phyloP scores from a whole-genome alignment of 768 basidiomycete species.

The Leucosporidium scottii region DNA sequence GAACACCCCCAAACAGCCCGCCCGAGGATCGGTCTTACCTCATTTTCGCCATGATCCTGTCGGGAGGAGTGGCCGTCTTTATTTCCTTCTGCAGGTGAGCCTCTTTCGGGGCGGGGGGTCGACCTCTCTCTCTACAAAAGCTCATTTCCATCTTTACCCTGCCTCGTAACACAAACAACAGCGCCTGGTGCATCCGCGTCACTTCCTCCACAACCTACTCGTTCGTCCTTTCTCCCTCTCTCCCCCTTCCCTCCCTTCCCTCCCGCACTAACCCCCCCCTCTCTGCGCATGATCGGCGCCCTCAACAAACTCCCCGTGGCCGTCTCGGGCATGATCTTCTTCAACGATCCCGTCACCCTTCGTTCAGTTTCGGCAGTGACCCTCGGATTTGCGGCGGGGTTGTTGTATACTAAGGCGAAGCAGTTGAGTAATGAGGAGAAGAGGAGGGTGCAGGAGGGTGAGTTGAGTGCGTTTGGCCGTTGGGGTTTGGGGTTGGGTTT shows the following conservation, averaged over 20 bases:
- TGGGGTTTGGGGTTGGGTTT: no score
- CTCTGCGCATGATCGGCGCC: constrained; percentile 73
- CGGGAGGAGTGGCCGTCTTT: constrained; percentile 90
- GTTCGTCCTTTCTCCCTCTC: constrained; percentile 46
- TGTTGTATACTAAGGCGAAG: background rate
- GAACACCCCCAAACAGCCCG: constrained; percentile 53
- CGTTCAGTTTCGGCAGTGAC: constrained; percentile 80
- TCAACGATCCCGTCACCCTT: constrained; percentile 78
- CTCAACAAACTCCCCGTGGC: constrained; percentile 97
- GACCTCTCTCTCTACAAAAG: no score
- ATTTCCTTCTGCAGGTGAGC: constrained; percentile 57
- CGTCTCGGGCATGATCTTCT: constrained; percentile 94
- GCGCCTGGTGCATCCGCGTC: constrained; percentile 94
- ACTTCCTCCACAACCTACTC: constrained; percentile 94
- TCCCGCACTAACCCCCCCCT: background rate
- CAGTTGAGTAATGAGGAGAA: background rate
- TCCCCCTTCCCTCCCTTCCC: constrained; percentile 36
- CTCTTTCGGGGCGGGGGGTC: no score
- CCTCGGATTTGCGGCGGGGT: constrained; percentile 58
- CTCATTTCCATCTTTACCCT: no score
- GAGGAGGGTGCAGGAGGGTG: no score
- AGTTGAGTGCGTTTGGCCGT: no score
- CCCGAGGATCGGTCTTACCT: constrained; percentile 67
- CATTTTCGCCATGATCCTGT: constrained; percentile 82
- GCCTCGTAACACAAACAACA: no score